These are phyloP conservation scores for Cytidiella melzeri DNA, from an alignment of 768 basidiomycete genomes.

Conservation along the genomic window DNA sequence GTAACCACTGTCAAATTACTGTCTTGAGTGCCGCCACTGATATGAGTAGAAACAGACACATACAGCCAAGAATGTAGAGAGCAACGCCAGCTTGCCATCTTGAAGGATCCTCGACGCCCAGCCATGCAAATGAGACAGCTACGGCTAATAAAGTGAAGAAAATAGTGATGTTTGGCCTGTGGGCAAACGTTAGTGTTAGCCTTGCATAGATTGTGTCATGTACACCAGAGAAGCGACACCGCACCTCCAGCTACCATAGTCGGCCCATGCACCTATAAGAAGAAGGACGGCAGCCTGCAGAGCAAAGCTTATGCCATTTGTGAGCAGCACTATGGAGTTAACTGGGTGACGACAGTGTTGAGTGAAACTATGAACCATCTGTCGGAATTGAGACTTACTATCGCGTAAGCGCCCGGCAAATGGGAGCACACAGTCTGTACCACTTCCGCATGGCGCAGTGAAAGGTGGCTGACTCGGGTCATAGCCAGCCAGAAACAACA, in stretches of 20 bases:
- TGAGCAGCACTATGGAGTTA: slow-evolving; percentile 72
- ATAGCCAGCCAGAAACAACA: slow-evolving; percentile 67
- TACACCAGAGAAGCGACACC: no score
- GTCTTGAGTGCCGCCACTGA: neutral
- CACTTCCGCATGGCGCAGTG: slow-evolving; percentile 39
- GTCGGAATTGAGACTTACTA: slow-evolving; percentile 34
- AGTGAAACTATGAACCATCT: neutral
- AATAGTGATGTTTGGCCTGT: slow-evolving; percentile 70
- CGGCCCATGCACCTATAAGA: slow-evolving; percentile 71
- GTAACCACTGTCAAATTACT: slow-evolving; percentile 47
- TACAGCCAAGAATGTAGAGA: slow-evolving; percentile 60
- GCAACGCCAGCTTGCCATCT: slow-evolving; percentile 58
- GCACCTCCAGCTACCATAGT: slow-evolving; percentile 77
- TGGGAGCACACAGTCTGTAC: slow-evolving; percentile 55
- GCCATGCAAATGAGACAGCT: slow-evolving; percentile 71
- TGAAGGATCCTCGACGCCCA: slow-evolving; percentile 60
- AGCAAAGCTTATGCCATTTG: slow-evolving; percentile 76
- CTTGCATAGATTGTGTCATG: no score
- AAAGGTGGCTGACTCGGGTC: slow-evolving; percentile 57
- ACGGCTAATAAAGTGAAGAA: slow-evolving; percentile 64
- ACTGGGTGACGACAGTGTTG: slow-evolving; percentile 38
- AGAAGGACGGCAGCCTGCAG: slow-evolving; percentile 65
- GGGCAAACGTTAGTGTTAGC: no score
- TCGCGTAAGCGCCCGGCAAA: slow-evolving; percentile 58
- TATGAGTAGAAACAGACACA: slow-evolving; percentile 22